Base-by-base conservation (phyloP, 345 rosid genomes). In the Odontarrhena argentea region DNA sequence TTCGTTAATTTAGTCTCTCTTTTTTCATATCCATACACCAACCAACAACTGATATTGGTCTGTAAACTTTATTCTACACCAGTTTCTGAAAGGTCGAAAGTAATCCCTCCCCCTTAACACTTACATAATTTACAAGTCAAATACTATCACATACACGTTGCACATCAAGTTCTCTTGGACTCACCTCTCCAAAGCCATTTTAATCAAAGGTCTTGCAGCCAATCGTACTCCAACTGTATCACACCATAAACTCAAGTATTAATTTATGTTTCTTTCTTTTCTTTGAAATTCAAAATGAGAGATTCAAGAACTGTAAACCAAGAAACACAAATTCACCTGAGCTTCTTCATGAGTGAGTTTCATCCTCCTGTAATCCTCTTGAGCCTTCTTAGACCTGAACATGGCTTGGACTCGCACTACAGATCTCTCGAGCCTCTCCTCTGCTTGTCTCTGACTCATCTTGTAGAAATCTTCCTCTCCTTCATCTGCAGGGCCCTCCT, bases 341-440 rank as follows among this genome's bases (percentile, higher is more conserved):
- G 97, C 93, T 77, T 81, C 73, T 58, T 67, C 74, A 69, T 78
- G 84, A 34, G 81, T 75, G 60, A 88, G 44, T 83, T 88, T 94
- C 96, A 91, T 91, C 78, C 90, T 85, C 46, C 84, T 76, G 74
- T 94, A 94, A 45, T 94, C 96, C 46, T 82, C 74, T 72, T 91
- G 99, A 55, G 99, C 97, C 70, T 88, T 81, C 92, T 81, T 94
- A 58, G 99, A 94, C 41, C 97, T 89, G 73, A 94, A 91, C 96
- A 94, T 86, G 54, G 96, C 80, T 72, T 94, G 97, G 34, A 94
- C 96, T 15, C 81, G 75, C n/a, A 85, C 80, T 34, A 88, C 97
- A 9, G 97, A 83, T 71, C 84, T 90, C 84, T 84, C 96, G 0
- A 87, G 79, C 56, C 99, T 93, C 71, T 91, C 97, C 73, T 87